Percentiles rank a stretch among this genome's conserved stretches.
These are phyloP conservation scores for Pythium insidiosum DNA, from an alignment of 352 stramenopile species.

Conservation along the genomic window DNA sequence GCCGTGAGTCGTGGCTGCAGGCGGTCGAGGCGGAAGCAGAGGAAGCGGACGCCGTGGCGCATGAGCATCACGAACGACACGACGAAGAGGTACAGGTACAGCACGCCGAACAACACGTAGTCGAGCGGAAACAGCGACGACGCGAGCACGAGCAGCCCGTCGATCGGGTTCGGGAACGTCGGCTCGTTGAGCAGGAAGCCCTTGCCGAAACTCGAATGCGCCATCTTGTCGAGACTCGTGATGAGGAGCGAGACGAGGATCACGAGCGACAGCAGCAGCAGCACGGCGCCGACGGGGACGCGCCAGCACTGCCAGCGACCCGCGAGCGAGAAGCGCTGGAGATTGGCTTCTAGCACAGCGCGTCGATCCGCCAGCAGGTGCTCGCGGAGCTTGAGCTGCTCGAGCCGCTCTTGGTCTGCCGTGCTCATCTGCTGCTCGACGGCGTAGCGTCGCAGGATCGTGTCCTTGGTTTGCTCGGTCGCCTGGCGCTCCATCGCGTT, in stretches of 20 bases:
- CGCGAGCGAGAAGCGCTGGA: constrained; percentile 39
- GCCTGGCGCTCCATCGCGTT: constrained; percentile 69
- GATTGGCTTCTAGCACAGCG: constrained; percentile 56
- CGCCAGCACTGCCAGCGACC: constrained; percentile 49
- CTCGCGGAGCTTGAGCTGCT: constrained; percentile 63
- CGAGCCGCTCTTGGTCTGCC: constrained; percentile 60
- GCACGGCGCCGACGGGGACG: constrained; percentile 50
- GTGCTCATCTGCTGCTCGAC: constrained; percentile 55
- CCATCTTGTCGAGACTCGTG: constrained; percentile 75
- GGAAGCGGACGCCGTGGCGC: constrained; percentile 67
- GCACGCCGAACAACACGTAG: constrained; percentile 71
- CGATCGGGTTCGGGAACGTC: constrained; percentile 63
- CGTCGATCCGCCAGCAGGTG: constrained; percentile 57
- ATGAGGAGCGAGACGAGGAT: constrained; percentile 66
- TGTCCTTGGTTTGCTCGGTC: constrained; percentile 57
- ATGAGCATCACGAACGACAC: constrained; percentile 68
- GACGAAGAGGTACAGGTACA: constrained; percentile 75
- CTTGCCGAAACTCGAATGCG: constrained; percentile 55
- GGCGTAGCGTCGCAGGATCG: constrained; percentile 60
- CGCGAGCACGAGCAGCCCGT: constrained; percentile 60
- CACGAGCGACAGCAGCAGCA: constrained; percentile 59
- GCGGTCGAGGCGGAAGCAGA: constrained; percentile 69
- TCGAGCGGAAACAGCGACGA: constrained; percentile 75
- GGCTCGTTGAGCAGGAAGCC: constrained; percentile 68
- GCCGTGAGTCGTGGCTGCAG: constrained; percentile 67